Conservation (phyloP, 2,329 filamentous ascomycete species). For the Penicillium hordei region DNA sequence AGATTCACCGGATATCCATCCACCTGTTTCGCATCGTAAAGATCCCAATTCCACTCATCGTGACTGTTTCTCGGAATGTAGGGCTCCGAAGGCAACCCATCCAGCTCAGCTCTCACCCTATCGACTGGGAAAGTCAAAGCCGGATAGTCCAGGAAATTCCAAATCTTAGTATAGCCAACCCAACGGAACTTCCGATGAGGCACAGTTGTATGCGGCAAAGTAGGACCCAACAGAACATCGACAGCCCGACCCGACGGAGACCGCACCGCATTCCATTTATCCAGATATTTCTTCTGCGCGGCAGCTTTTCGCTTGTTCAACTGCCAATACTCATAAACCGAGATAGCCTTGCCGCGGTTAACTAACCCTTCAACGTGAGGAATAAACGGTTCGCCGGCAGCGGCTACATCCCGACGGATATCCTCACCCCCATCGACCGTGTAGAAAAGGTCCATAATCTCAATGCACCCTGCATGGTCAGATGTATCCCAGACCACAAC, state of each 20-base stretch:
- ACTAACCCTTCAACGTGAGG: slow-evolving; percentile 60
- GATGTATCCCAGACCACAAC: slow-evolving; percentile 54
- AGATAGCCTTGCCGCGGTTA: slow-evolving; percentile 54
- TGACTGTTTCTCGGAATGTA: slow-evolving; percentile 52
- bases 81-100: slow-evolving; percentile 36
- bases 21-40: slow-evolving; percentile 48
- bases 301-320: slow-evolving; percentile 59
- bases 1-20: slow-evolving; percentile 53
- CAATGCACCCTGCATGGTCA: slow-evolving; percentile 55
- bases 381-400: slow-evolving; percentile 60
- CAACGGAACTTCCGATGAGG: slow-evolving; percentile 47
- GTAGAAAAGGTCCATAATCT: slow-evolving; percentile 63
- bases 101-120: slow-evolving; percentile 43
- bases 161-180: slow-evolving; percentile 62
- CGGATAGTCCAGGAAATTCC: slow-evolving; percentile 63
- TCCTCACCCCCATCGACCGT: slow-evolving; percentile 64
- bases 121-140: slow-evolving; percentile 59
- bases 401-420: slow-evolving; percentile 54
- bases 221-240: slow-evolving; percentile 59
- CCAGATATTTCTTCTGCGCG: slow-evolving; percentile 57
- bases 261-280: slow-evolving; percentile 56
- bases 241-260: slow-evolving; percentile 50
- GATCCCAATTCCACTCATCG: slow-evolving; percentile 54
- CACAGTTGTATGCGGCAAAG: slow-evolving; percentile 60
- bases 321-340: slow-evolving; percentile 67